These are phyloP conservation scores for Arachnomyces sp. DNA, from an alignment of 2,329 filamentous ascomycete genomes.

Conservation along the genomic window DNA sequence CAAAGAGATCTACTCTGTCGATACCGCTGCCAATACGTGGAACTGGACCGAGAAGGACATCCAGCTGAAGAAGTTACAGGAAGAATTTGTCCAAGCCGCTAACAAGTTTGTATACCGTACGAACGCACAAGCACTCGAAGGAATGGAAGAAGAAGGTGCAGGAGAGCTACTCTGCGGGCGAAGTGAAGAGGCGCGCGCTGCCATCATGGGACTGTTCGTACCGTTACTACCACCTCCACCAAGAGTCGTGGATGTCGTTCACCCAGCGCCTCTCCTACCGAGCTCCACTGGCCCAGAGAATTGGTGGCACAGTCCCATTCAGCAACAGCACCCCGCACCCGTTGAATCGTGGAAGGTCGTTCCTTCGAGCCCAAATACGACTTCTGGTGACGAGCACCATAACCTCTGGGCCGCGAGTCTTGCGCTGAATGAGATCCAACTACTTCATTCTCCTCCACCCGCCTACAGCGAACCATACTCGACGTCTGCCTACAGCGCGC, in stretches of 20 bases:
- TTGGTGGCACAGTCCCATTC: conserved; percentile 74
- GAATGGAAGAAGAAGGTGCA: conserved; percentile 90
- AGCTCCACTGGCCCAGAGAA: conserved; percentile 66
- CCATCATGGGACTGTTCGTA: conserved; percentile 74
- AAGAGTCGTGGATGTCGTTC: conserved; percentile 80
- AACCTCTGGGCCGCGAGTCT: conserved; percentile 69
- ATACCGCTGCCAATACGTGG: conserved; percentile 81
- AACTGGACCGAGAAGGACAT: conserved; percentile 95
- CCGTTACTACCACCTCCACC: conserved; percentile 81
- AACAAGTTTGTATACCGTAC: conserved; percentile 97
- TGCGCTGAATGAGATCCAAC: conserved; percentile 61
- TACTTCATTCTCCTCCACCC: conserved; percentile 69
- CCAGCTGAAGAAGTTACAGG: conserved; percentile 94
- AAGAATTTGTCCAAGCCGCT: conserved; percentile 90
- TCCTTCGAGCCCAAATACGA: conserved; percentile 71
- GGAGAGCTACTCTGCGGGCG: conserved; percentile 87
- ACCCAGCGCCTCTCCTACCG: conserved; percentile 75
- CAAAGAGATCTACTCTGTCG: conserved; percentile 87
- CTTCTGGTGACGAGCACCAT: conserved; percentile 63
- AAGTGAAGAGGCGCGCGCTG: conserved; percentile 86
- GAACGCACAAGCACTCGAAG: conserved; percentile 80
- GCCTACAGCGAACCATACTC: conserved; percentile 73
- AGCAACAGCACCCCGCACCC: conserved; percentile 58
- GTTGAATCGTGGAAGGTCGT: conserved; percentile 87
- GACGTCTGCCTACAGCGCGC: conserved; percentile 54